A percentile compares a stretch with the other conserved stretches of the same genome.
Evolutionary conservation across 805 yeast species (phyloP).

Genomic region (Saccharomycopsis selenospora): DNA sequence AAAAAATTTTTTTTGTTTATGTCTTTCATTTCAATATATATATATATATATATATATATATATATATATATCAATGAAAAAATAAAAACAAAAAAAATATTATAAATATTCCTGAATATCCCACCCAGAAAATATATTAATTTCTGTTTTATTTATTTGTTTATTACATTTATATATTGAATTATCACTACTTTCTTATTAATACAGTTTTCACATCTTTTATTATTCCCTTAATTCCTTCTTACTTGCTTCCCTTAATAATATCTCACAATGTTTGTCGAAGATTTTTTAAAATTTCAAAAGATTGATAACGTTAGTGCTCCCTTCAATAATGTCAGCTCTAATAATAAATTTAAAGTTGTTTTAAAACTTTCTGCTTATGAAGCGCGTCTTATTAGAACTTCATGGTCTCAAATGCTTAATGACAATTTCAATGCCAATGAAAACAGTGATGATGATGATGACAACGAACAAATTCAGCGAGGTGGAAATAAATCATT

Average conservation of each 20-base stretch:
- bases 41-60: too few species aligned
- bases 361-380: slow-evolving; percentile 27
- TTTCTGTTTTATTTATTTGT: too few species aligned
- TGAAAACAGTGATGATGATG: slow-evolving; percentile 1
- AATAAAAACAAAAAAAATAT: slow-evolving; percentile 8
- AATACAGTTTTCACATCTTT: too few species aligned
- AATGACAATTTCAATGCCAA: slow-evolving; percentile 26
- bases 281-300: slow-evolving; percentile 6
- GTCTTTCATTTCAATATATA: not conserved
- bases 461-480: slow-evolving; percentile 9
- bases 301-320: not conserved
- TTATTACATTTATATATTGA: too few species aligned
- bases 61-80: not conserved
- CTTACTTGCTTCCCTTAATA: not conserved
- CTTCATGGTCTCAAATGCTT: slow-evolving; percentile 34
- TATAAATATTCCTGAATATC: not conserved
- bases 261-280: not conserved
- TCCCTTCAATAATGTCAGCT: not conserved
- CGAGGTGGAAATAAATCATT: slow-evolving; percentile 29
- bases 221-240: too few species aligned
- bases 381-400: slow-evolving; percentile 31
- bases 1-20: too few species aligned
- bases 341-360: slow-evolving; percentile 23
- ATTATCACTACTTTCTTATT: too few species aligned
- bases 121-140: slow-evolving; percentile 7